Base-by-base conservation (phyloP, 176 grass and related monocot genomes). In the Bothriochloa decipiens region DNA sequence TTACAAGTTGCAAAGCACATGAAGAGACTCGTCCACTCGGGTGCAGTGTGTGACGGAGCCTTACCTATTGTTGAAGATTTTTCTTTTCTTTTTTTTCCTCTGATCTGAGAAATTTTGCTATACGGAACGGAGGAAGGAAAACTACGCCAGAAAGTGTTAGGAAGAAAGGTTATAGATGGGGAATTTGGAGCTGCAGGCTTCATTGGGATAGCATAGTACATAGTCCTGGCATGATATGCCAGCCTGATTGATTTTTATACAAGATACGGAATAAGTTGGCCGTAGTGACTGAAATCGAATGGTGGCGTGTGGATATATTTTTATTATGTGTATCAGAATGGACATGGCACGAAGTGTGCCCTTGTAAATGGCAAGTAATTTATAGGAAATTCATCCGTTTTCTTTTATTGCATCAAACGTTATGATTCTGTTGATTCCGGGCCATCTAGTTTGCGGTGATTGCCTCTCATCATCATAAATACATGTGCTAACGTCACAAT, bases 161-260 rank as follows among this genome's bases (percentile, higher is more conserved):
- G 62, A 58, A 23, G 25, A 81, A 13, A 13, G 32, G 42, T 35
- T 70, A 37, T 76, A 63, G 70, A 57, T 81, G 40, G 41, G 25
- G 27, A 9, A 16, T 32, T 11, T 70, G 62, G 62, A 55, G 23
- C 16, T 42, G 32, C 28, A 60, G 47, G 64, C 65, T 63, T 46
- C 25, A 58, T 15, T 33, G 52, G 15, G 79, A 68, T 83, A 86
- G 84, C 58, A 27, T 78, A 43, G 79, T 82, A 78, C 58, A 86
- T 68, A 66, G 8, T 28, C 69, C 43, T 74, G 39, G 7, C 60
- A 27, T 22, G 41, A 22, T 57, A 64, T 53, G 41, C 2, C 62
- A 60, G 15, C 27, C 62, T 45, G 27, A 87, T 58, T 75, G 69
- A 68, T 76, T 74, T 75, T 84, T 33, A 81, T 64, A 28, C 26